These are phyloP conservation scores for Lepidium campestre DNA, from an alignment of 441 rosid species.

Conservation along the genomic window DNA sequence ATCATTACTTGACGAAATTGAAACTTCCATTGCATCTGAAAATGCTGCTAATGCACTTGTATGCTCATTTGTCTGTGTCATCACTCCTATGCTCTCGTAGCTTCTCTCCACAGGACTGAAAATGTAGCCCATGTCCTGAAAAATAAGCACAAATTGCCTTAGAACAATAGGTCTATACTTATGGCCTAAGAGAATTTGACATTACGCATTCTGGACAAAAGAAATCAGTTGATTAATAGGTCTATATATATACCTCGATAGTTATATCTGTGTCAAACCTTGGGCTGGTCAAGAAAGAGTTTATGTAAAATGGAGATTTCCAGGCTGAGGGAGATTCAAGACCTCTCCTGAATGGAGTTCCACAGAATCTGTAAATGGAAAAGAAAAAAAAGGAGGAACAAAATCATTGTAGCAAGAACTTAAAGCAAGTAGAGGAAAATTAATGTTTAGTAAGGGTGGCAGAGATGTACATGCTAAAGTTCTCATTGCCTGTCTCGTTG, in stretches of 20 bases:
- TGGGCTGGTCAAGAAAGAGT: conserved; percentile 79
- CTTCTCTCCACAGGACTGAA: conserved; percentile 89
- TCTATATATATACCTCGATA: conserved; percentile 52
- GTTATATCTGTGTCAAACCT: conserved; percentile 81
- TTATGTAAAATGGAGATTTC: conserved; percentile 95
- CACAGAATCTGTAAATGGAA: conserved; percentile 61
- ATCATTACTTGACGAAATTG: conserved; percentile 41
- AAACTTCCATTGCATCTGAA: conserved; percentile 65
- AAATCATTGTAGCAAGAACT: not conserved
- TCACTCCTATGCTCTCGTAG: conserved; percentile 75
- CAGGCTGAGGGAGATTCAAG: conserved; percentile 97
- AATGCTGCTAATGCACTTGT: conserved; percentile 61
- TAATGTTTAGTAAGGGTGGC: not conserved
- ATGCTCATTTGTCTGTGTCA: conserved; percentile 76
- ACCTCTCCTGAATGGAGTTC: conserved; percentile 80
- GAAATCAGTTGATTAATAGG: too few species aligned
- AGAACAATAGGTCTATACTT: not conserved
- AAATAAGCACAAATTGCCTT: not conserved
- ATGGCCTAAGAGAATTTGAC: not conserved
- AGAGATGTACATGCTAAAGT: conserved; percentile 53
- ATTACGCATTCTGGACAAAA: not conserved
- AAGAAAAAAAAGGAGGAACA: not conserved
- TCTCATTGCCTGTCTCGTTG: conserved; percentile 48
- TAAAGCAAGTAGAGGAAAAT: not conserved
- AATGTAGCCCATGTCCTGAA: conserved; percentile 84